Evolutionary conservation across 371 early-diverging fungal genomes (phyloP), one percentile per base, ranked within the genome.

Genomic region (Umbelopsis sp.): DNA sequence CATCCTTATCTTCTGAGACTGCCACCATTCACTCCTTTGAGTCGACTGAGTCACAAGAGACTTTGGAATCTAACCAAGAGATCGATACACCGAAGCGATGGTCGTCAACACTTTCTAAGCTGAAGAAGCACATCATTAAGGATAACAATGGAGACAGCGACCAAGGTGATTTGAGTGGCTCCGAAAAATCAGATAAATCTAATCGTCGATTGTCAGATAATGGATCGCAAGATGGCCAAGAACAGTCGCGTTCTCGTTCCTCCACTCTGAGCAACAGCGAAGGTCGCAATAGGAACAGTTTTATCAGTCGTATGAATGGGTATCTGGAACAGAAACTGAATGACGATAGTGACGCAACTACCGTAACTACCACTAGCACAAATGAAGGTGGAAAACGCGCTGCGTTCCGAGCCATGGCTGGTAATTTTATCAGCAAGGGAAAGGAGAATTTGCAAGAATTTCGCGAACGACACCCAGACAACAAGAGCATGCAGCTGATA

Each of bases 271-370:
- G 57, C 32, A 57, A 35, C n/a, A 9, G 57, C 35, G 57, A 57
- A 8, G 57, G 57, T 14, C 29, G 35, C 3, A 57, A 57, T n/a
- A 24, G 57, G 18, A 57, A 18, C n/a, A 57, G 35, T 16, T 57
- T 57, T 32, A 57, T 57, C 7, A 57, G 35, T 35, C 57, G 57
- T 18, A 57, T 57, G 57, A 57, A 57, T 35, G 57, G 57, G 3
- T 57, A 57, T 57, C 29, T 57, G 6, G 57, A 57, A 29, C 57
- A 57, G 35, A 57, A 57, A 16, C 37, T 57, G 5, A 57, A 57
- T 29, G 57, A 57, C n/a, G 35, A 57, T 11, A 16, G 18, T 35
- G 57, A 57, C 11, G 18, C 57, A 12, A 57, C 4, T 29, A 51
- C 57, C 1, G 18, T 57, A 3, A 35, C 12, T 4, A 32, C 57